phyloP scores from a whole-genome alignment of 2,329 filamentous ascomycete genomes.

The Alternaria metachromatica region DNA sequence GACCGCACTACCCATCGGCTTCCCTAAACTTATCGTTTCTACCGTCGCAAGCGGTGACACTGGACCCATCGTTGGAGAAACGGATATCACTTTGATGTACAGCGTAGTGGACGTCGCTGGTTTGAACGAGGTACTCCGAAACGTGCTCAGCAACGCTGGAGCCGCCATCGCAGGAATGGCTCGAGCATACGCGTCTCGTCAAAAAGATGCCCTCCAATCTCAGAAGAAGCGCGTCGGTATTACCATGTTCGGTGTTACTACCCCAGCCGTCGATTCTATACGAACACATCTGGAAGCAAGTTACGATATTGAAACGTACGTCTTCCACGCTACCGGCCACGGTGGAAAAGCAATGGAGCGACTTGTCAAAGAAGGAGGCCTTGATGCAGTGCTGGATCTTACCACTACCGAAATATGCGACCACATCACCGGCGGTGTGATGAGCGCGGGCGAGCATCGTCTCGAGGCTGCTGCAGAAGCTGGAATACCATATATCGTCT shows the following conservation, averaged over 20 bases:
- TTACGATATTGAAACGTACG: conserved; percentile 62
- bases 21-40: conserved; percentile 74
- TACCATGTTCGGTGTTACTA: conserved; percentile 79
- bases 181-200: conserved; percentile 46
- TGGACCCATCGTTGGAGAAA: conserved; percentile 69
- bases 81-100: conserved; percentile 74
- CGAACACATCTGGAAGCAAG: conserved; percentile 54
- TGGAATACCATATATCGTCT: conserved; percentile 65
- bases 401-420: conserved; percentile 73
- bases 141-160: conserved; percentile 68
- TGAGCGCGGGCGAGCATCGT: conserved; percentile 64
- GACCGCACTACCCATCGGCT: conserved; percentile 65
- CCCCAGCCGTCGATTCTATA: conserved; percentile 66
- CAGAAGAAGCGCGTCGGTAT: conserved; percentile 63
- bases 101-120: conserved; percentile 75
- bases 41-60: conserved; percentile 74
- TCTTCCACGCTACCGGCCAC: conserved; percentile 74
- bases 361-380: conserved; percentile 61
- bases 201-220: neutral
- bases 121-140: conserved; percentile 64
- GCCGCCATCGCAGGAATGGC: conserved; percentile 68
- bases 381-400: conserved; percentile 73
- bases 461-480: conserved; percentile 63
- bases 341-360: conserved; percentile 74
- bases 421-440: conserved; percentile 66